These are phyloP conservation scores for Pseudotulostoma volvatum DNA, from an alignment of 495 filamentous ascomycete species.

Conservation along the genomic window DNA sequence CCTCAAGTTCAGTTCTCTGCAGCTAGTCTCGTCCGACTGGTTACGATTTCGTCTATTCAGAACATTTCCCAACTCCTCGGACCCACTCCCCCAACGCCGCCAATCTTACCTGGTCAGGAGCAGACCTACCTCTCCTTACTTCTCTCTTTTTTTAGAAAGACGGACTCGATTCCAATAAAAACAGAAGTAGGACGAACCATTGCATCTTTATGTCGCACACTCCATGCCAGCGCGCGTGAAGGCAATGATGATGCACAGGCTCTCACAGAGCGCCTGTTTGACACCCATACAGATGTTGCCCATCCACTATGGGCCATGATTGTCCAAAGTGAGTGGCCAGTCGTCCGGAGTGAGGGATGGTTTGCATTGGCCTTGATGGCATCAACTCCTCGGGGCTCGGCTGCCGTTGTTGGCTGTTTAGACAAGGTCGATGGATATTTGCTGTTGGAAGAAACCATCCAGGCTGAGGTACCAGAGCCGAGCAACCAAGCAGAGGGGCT, in stretches of 20 bases:
- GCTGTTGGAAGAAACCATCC: constrained; percentile 35
- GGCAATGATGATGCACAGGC: constrained; percentile 10
- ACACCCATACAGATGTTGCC: constrained; percentile 31
- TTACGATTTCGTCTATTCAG: constrained; percentile 39
- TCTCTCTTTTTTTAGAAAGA: constrained; percentile 37
- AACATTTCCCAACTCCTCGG: constrained; percentile 38
- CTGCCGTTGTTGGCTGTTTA: constrained; percentile 32
- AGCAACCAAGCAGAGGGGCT: constrained; percentile 12
- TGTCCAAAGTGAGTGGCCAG: constrained; percentile 50
- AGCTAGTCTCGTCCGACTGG: constrained; percentile 47
- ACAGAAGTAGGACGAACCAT: constrained; percentile 56
- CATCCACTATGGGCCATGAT: constrained; percentile 44
- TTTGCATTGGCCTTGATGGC: constrained; percentile 63
- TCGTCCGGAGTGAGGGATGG: constrained; percentile 54
- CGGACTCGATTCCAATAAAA: constrained; percentile 47
- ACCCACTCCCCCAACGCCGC: constrained; percentile 18
- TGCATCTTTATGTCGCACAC: constrained; percentile 45
- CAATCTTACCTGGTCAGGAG: constrained; percentile 21
- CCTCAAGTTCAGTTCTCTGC: constrained; percentile 57
- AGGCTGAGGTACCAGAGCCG: constrained; percentile 11
- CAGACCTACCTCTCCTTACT: constrained; percentile 44
- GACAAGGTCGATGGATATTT: constrained; percentile 28
- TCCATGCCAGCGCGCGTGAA: constrained; percentile 19
- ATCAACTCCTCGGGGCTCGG: constrained; percentile 29
- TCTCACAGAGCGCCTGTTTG: constrained; percentile 35